Evolutionary conservation across 148 eudicot genomes (phyloP).

Genomic region (Mesembryanthemum crystallinum): DNA sequence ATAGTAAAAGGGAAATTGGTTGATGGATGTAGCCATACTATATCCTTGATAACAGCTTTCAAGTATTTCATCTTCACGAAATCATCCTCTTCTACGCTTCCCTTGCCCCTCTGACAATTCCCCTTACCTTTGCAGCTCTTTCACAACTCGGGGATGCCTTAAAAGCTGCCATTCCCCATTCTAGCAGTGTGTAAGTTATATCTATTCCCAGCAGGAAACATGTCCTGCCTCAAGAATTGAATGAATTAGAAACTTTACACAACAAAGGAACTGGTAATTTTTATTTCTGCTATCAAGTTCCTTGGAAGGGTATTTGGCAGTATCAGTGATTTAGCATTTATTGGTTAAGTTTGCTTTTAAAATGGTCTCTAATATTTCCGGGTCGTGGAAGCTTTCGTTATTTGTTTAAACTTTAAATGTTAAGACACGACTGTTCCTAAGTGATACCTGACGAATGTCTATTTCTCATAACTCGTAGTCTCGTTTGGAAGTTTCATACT

Average conservation of each 20-base stretch:
- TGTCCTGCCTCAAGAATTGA: conserved; percentile 25
- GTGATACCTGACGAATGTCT: no score
- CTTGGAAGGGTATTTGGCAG: neutral
- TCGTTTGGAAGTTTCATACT: no score
- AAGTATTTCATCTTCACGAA: no score
- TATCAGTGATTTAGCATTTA: neutral
- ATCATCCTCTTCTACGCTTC: neutral
- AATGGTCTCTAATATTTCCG: neutral
- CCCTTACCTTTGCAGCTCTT: conserved; percentile 30
- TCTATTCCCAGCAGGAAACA: conserved; percentile 36
- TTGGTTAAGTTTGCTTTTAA: neutral
- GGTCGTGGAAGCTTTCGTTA: no score
- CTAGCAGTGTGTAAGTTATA: conserved; percentile 21
- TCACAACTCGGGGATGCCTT: conserved; percentile 32
- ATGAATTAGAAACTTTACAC: neutral
- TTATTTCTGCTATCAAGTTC: no score
- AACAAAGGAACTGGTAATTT: no score
- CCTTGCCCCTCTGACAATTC: conserved; percentile 10
- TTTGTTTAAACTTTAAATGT: no score
- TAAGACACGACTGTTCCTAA: no score
- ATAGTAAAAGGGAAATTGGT: no score
- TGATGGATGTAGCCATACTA: no score
- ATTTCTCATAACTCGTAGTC: no score
- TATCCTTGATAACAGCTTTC: no score
- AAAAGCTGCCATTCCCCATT: conserved; percentile 35